Evolutionary conservation across 202 grass and related monocot species (phyloP).

Genomic region (Miscanthus sacchariflorus): DNA sequence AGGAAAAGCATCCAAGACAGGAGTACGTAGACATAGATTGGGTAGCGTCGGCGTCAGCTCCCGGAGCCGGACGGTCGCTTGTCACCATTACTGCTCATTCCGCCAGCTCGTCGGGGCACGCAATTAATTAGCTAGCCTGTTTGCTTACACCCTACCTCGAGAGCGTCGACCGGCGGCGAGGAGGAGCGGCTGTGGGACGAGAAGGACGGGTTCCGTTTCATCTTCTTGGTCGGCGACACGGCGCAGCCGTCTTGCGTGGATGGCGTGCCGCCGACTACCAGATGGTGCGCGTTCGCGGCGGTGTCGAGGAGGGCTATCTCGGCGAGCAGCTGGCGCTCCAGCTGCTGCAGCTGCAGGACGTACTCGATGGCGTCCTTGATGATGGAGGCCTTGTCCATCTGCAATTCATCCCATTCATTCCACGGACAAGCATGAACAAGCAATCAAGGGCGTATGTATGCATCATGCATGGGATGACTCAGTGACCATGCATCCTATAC

Average conservation of each 20-base stretch:
- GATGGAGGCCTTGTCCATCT: constrained; percentile 83
- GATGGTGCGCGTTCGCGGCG: neutral
- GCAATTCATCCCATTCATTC: neutral
- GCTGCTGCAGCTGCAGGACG: constrained; percentile 64
- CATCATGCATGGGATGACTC: no score
- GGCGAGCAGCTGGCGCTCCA: constrained; percentile 49
- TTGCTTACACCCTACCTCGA: constrained; percentile 43
- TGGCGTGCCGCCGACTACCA: neutral
- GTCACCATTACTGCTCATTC: neutral
- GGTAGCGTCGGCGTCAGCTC: no score
- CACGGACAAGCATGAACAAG: no score
- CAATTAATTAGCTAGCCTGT: neutral
- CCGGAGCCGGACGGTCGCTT: neutral
- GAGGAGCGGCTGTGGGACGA: constrained; percentile 8
- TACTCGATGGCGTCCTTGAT: constrained; percentile 75
- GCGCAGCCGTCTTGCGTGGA: neutral
- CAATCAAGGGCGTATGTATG: no score
- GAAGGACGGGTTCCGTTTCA: constrained; percentile 6
- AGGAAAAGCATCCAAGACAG: neutral
- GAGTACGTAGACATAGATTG: no score
- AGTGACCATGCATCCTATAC: constrained; percentile 11
- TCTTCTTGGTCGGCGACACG: constrained; percentile 22
- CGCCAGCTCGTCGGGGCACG: neutral
- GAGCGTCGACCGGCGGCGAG: constrained; percentile 51
- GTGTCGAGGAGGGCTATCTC: constrained; percentile 56